These are phyloP conservation scores for Trametes villosa DNA, from an alignment of 768 basidiomycete genomes.

Conservation along the genomic window DNA sequence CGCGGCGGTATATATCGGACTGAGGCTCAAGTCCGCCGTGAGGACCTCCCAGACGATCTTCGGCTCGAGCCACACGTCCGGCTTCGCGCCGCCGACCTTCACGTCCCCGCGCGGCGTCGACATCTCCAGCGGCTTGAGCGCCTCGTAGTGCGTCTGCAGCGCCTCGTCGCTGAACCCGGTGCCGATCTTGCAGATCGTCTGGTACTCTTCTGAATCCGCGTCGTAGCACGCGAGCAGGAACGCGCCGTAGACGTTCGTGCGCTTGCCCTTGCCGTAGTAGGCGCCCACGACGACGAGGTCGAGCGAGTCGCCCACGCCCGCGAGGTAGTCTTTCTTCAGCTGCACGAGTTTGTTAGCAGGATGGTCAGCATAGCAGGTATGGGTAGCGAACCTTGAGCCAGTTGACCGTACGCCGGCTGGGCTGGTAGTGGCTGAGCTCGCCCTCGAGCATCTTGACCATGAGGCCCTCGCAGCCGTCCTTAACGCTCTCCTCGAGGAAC, in stretches of 20 bases:
- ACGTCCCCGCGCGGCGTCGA: conserved; percentile 78
- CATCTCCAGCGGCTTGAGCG: conserved; percentile 77
- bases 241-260: conserved; percentile 96
- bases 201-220: conserved; percentile 89
- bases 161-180: conserved; percentile 97
- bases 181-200: conserved; percentile 98
- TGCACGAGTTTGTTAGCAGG: conserved; percentile 38
- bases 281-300: conserved; percentile 98
- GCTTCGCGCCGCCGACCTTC: conserved; percentile 90
- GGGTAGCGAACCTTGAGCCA: conserved; percentile 86
- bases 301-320: conserved; percentile 95
- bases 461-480: conserved; percentile 97
- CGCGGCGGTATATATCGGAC: conserved; percentile 94
- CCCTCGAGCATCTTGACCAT: conserved; percentile 99
- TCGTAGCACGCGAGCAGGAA: conserved; percentile 98
- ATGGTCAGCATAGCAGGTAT: not conserved
- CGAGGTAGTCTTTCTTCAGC: conserved; percentile 98
- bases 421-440: conserved; percentile 92
- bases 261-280: conserved; percentile 97
- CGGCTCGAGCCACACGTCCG: conserved; percentile 98
- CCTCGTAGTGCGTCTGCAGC: conserved; percentile 78
- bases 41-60: conserved; percentile 98
- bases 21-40: conserved; percentile 94
- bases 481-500: conserved; percentile 96
- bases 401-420: conserved; percentile 92